A percentile compares a stretch with the other conserved stretches of the same genome.
phyloP scores from a whole-genome alignment of 805 yeast species.

The Kazachstania taianensis region DNA sequence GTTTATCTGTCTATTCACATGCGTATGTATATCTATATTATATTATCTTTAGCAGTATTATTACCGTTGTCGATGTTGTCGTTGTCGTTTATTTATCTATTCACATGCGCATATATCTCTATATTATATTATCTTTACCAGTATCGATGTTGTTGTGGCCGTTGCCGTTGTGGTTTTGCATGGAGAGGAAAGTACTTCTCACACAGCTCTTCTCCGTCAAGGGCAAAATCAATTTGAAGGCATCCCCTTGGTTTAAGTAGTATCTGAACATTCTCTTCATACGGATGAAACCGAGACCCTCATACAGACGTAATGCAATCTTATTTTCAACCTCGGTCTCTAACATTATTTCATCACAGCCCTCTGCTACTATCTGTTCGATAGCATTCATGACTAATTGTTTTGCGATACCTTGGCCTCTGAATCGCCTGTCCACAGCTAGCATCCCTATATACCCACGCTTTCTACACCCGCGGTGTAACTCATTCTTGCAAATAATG shows the following conservation, averaged over 20 bases:
- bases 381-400: constrained; percentile 53
- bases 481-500: constrained; percentile 71
- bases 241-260: constrained; percentile 88
- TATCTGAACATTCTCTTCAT: constrained; percentile 73
- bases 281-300: constrained; percentile 65
- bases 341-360: constrained; percentile 83
- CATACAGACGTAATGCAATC: constrained; percentile 62
- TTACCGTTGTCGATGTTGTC: background rate
- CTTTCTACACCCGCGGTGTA: constrained; percentile 53
- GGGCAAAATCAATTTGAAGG: constrained; percentile 78
- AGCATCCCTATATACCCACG: constrained; percentile 97
- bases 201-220: constrained; percentile 48
- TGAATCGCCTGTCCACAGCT: constrained; percentile 60
- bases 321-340: constrained; percentile 82
- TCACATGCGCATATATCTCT: background rate
- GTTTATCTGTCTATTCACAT: background rate
- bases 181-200: constrained; percentile 43
- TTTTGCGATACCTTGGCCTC: constrained; percentile 81
- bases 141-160: background rate
- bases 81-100: background rate
- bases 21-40: background rate
- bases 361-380: constrained; percentile 48
- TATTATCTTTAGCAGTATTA: no score
- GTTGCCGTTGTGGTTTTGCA: background rate
- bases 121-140: background rate